Conservation (phyloP, 257 asterid genomes). For the Salvia hispanica region DNA sequence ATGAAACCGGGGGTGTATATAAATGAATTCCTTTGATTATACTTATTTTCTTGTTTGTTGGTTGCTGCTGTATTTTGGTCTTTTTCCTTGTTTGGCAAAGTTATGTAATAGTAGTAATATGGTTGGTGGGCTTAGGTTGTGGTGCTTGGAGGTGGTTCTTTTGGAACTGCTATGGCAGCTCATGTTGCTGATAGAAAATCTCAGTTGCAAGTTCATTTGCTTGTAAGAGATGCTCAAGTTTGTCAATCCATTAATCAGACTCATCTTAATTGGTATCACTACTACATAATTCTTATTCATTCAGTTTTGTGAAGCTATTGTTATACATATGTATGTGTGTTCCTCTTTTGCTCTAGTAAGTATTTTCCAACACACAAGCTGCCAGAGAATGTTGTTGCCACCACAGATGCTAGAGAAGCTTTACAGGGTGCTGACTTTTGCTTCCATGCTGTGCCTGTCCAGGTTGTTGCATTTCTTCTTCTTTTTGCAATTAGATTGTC, state of each 20-base stretch:
- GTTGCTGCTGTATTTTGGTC: neutral
- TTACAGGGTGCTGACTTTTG: slow-evolving; percentile 80
- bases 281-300: slow-evolving; percentile 14
- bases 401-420: slow-evolving; percentile 85
- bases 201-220: slow-evolving; percentile 71
- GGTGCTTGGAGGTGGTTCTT: slow-evolving; percentile 96
- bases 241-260: slow-evolving; percentile 64
- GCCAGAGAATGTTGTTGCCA: slow-evolving; percentile 77
- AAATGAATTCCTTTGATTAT: neutral
- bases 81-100: neutral
- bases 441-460: slow-evolving; percentile 95
- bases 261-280: slow-evolving; percentile 56
- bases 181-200: slow-evolving; percentile 79
- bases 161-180: slow-evolving; percentile 95
- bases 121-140: slow-evolving; percentile 58
- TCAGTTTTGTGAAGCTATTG: slow-evolving; percentile 3
- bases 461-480: slow-evolving; percentile 47
- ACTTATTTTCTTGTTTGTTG: neutral
- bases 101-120: neutral
- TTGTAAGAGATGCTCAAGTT: slow-evolving; percentile 72
- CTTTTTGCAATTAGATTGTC: neutral
- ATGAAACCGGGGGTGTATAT: neutral
- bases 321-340: neutral
- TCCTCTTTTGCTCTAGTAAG: slow-evolving; percentile 51
- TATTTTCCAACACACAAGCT: slow-evolving; percentile 75